Conservation (phyloP, 2,329 filamentous ascomycete species). For the Trichoderma citrinoviride region DNA sequence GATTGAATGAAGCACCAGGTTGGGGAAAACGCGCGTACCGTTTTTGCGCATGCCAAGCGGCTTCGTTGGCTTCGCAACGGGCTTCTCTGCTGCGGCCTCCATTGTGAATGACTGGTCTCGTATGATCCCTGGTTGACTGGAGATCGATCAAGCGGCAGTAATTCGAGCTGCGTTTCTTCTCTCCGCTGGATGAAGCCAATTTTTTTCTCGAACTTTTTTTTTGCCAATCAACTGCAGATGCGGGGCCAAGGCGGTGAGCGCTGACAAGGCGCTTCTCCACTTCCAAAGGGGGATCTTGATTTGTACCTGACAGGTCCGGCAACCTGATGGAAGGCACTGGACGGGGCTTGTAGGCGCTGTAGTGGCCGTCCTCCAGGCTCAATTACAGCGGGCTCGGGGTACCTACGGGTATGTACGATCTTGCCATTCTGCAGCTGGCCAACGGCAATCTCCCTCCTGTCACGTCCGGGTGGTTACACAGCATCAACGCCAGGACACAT, state of each 20-base stretch:
- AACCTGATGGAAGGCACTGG: background rate
- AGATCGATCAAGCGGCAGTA: background rate
- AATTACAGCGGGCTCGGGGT: background rate
- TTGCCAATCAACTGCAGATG: background rate
- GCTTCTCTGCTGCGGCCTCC: conserved; percentile 30
- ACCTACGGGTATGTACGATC: background rate
- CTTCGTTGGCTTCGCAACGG: conserved; percentile 39
- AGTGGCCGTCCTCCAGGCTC: background rate
- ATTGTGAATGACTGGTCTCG: conserved; percentile 10
- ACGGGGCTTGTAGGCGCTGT: background rate
- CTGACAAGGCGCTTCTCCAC: background rate
- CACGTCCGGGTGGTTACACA: background rate
- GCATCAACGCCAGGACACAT: conserved; percentile 9
- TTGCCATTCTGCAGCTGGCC: background rate
- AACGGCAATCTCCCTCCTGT: background rate
- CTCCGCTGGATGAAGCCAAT: background rate
- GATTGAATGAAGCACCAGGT: background rate
- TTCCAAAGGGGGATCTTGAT: background rate
- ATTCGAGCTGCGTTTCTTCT: background rate
- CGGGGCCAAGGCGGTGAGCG: conserved; percentile 16
- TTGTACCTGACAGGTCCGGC: background rate
- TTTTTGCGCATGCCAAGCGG: conserved; percentile 74
- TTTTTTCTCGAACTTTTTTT: conserved; percentile 13
- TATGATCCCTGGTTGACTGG: background rate
- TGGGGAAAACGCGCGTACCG: conserved; percentile 52